A percentile compares a stretch with the other conserved stretches of the same genome.
Evolutionary conservation across 1,139 yeast species (phyloP).

Genomic region (Pneumocystis canis): DNA sequence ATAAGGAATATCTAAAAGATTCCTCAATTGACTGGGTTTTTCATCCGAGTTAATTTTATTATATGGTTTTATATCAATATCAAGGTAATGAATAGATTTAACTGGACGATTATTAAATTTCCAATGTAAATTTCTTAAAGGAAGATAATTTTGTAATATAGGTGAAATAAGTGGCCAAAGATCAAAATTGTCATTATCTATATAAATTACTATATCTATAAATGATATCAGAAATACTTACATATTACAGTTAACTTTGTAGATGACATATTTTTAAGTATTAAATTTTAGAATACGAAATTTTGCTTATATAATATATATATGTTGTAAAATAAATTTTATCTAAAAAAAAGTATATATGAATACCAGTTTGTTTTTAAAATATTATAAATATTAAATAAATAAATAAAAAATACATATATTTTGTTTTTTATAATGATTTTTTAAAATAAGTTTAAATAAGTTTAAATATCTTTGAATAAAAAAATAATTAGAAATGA

Average conservation of each 20-base stretch:
- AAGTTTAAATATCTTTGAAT: too few relatives aligned
- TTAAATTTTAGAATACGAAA: neutral
- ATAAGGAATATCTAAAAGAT: conserved; percentile 37
- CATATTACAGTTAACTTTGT: neutral
- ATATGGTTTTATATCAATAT: conserved; percentile 47
- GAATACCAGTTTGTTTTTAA: neutral
- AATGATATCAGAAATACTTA: neutral
- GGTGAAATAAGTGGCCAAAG: neutral
- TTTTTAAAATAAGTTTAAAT: too few relatives aligned
- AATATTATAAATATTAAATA: too few relatives aligned
- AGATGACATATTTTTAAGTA: neutral
- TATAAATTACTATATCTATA: neutral
- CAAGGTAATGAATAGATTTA: conserved; percentile 52
- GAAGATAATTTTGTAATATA: conserved; percentile 24
- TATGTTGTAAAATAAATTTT: neutral
- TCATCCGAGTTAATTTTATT: conserved; percentile 19
- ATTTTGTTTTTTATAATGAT: too few relatives aligned
- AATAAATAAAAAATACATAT: too few relatives aligned
- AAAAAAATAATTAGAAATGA: too few relatives aligned
- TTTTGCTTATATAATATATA: neutral
- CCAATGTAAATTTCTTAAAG: conserved; percentile 71
- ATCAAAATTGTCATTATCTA: neutral
- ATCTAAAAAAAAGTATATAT: neutral
- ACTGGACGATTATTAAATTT: conserved; percentile 42
- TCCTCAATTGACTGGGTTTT: conserved; percentile 19